These are phyloP conservation scores for Saccharomycodes ludwigii DNA, from an alignment of 805 yeast genomes.

Conservation along the genomic window DNA sequence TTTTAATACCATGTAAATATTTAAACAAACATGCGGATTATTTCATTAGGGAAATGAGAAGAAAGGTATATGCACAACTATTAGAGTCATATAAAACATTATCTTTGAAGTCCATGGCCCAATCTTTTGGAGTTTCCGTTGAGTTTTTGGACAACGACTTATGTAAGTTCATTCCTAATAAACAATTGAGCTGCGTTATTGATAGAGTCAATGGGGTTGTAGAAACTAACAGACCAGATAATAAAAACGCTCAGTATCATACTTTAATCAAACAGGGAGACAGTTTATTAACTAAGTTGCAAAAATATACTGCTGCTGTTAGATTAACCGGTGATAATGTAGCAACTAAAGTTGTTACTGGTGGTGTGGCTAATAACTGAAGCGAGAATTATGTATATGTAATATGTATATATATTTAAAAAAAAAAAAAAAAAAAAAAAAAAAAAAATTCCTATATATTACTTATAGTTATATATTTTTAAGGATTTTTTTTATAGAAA, in stretches of 20 bases:
- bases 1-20: constrained; percentile 53
- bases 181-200: constrained; percentile 87
- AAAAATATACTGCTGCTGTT: constrained; percentile 95
- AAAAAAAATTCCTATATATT: no score
- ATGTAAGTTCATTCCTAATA: constrained; percentile 83
- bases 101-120: constrained; percentile 86
- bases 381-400: no score
- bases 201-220: constrained; percentile 92
- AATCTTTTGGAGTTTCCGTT: constrained; percentile 78
- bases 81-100: constrained; percentile 89
- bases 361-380: no score
- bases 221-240: constrained; percentile 92
- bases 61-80: constrained; percentile 88
- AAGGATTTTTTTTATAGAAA: no score
- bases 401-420: no score
- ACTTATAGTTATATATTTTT: no score
- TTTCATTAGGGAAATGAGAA: constrained; percentile 84
- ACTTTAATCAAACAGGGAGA: constrained; percentile 85
- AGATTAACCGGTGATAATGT: constrained; percentile 58
- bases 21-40: constrained; percentile 68
- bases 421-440: no score
- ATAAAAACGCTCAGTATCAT: constrained; percentile 90
- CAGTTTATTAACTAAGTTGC: constrained; percentile 80
- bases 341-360: no score
- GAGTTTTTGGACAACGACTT: constrained; percentile 81